phyloP scores from a whole-genome alignment of 176 grass and related monocot genomes.

The Rhynchospora tenuis region DNA sequence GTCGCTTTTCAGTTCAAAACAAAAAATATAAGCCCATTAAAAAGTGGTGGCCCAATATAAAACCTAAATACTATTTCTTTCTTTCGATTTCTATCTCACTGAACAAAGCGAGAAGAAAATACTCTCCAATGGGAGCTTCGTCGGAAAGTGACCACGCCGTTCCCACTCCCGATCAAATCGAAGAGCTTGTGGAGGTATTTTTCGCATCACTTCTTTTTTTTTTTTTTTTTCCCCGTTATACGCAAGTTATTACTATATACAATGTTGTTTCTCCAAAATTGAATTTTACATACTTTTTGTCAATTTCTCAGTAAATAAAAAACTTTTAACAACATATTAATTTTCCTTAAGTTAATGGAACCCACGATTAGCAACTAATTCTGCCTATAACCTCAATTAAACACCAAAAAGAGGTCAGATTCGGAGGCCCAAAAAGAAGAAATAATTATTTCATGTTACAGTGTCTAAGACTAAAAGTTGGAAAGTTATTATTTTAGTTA shows the following conservation, averaged over 20 bases:
- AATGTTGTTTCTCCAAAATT: neutral
- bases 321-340: neutral
- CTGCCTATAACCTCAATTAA: neutral
- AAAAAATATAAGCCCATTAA: neutral
- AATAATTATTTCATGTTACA: neutral
- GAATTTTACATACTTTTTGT: neutral
- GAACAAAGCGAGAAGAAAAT: neutral
- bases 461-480: neutral
- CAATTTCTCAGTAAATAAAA: neutral
- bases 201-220: neutral
- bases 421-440: neutral
- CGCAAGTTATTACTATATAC: neutral
- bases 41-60: neutral
- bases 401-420: neutral
- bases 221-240: neutral
- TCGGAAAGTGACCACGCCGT: neutral
- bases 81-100: no score
- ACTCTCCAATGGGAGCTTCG: neutral
- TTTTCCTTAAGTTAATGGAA: neutral
- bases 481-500: neutral
- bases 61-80: neutral
- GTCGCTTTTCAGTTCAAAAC: neutral
- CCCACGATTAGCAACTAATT: neutral
- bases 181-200: constrained; percentile 29
- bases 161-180: constrained; percentile 27